Conservation (phyloP, 2,329 filamentous ascomycete genomes). For the Cladosporium oxysporum region DNA sequence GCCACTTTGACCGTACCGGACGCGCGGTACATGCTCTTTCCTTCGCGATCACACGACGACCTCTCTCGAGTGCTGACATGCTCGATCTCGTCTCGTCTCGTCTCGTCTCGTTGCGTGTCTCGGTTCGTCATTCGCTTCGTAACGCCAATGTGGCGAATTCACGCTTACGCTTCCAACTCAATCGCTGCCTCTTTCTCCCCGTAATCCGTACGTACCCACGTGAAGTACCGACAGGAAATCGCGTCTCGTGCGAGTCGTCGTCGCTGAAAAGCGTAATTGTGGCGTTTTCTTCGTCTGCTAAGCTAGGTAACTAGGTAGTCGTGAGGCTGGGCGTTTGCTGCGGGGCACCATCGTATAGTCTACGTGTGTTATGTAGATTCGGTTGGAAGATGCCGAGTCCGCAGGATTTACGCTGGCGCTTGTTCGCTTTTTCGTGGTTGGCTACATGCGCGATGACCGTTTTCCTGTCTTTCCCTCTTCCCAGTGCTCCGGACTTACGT, state of each 20-base stretch:
- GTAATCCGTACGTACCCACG: not conserved
- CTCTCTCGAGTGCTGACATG: not conserved
- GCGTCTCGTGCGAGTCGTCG: not conserved
- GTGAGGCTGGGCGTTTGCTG: not conserved
- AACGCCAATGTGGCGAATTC: not conserved
- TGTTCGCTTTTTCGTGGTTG: not conserved
- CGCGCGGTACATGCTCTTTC: constrained; percentile 2
- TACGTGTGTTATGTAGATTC: not conserved
- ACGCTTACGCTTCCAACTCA: not conserved
- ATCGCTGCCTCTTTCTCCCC: not conserved
- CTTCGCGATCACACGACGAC: constrained; percentile 15
- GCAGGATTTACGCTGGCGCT: not conserved
- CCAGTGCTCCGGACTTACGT: not conserved
- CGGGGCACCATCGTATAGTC: not conserved
- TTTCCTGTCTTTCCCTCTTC: not conserved
- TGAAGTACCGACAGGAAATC: not conserved
- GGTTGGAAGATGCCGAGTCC: constrained; percentile 2
- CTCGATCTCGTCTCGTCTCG: not conserved
- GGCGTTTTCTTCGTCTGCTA: not conserved
- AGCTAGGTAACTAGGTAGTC: not conserved
- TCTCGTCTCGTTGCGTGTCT: not conserved
- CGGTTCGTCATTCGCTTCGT: not conserved
- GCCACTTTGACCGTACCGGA: not conserved
- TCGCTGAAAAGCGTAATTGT: constrained; percentile 17
- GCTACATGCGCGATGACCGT: not conserved